A percentile compares a stretch with the other conserved stretches of the same genome.
Evolutionary conservation across 2,329 filamentous ascomycete species (phyloP).

Genomic region (Phaeosphaeriaceae sp.): DNA sequence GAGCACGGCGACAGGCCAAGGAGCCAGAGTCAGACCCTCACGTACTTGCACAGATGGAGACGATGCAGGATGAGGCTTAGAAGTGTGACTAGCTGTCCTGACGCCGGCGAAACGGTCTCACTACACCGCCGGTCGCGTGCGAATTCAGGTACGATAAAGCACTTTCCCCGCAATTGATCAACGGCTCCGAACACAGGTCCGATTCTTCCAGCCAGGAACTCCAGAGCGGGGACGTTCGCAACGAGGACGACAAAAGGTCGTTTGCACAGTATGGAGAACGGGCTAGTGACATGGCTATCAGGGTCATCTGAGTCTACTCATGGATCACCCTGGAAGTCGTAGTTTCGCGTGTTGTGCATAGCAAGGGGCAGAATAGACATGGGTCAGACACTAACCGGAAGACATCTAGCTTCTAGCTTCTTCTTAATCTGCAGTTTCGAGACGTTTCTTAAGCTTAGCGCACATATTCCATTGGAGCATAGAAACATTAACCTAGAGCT

Average conservation of each 20-base stretch:
- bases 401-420: background rate
- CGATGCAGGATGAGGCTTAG: constrained; percentile 15
- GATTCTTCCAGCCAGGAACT: background rate
- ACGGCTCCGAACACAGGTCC: background rate
- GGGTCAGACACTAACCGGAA: background rate
- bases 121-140: background rate
- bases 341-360: background rate
- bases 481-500: too few species aligned
- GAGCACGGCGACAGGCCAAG: constrained; percentile 21
- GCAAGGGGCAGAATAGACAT: background rate
- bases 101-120: background rate
- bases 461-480: too few species aligned
- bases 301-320: background rate
- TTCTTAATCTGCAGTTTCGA: too few species aligned
- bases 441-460: too few species aligned
- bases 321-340: background rate
- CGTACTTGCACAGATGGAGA: constrained; percentile 37
- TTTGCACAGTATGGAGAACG: background rate
- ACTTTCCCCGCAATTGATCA: background rate
- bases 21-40: constrained; percentile 34
- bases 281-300: background rate
- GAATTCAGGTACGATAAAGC: background rate
- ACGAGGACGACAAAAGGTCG: background rate
- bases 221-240: background rate
- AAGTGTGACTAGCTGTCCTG: background rate